Conservation (phyloP, 1,284 basidiomycete species). For the Ustanciosporium gigantosporum region DNA sequence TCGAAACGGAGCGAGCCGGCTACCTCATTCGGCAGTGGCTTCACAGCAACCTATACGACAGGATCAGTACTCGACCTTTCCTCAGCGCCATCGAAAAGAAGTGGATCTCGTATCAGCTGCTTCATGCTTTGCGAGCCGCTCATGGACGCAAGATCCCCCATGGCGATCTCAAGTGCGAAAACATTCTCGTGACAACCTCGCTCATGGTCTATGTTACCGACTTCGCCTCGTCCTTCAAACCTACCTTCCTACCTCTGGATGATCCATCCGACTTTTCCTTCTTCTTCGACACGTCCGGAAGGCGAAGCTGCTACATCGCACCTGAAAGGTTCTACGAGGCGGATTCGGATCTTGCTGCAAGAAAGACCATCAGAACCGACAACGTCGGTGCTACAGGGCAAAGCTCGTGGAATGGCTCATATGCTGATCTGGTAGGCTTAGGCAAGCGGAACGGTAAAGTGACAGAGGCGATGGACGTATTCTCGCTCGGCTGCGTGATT, state of each 20-base stretch:
- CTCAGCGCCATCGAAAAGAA: conserved; percentile 89
- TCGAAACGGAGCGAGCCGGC: conserved; percentile 94
- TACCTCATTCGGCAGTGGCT: conserved; percentile 95
- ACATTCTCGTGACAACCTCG: conserved; percentile 93
- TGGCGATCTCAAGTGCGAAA: conserved; percentile 97
- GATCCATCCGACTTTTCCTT: conserved; percentile 97
- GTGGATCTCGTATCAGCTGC: conserved; percentile 94
- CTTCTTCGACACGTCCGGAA: conserved; percentile 93
- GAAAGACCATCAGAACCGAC: conserved; percentile 48
- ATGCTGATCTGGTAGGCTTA: conserved; percentile 44
- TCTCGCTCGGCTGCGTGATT: conserved; percentile 91
- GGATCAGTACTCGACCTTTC: conserved; percentile 97
- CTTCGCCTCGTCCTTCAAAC: conserved; percentile 91
- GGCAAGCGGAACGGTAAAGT: conserved; percentile 73
- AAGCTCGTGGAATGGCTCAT: conserved; percentile 6
- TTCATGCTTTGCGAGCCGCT: conserved; percentile 81
- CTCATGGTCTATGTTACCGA: conserved; percentile 94
- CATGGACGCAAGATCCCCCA: conserved; percentile 80
- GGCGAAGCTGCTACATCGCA: conserved; percentile 92
- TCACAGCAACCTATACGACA: conserved; percentile 91
- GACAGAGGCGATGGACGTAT: conserved; percentile 97
- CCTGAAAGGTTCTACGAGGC: conserved; percentile 92
- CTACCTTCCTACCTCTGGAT: conserved; percentile 89
- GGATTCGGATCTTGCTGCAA: conserved; percentile 68
- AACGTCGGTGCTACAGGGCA: not conserved